These are phyloP conservation scores for Serendipita indica DNA, from an alignment of 768 basidiomycete genomes.

Conservation along the genomic window DNA sequence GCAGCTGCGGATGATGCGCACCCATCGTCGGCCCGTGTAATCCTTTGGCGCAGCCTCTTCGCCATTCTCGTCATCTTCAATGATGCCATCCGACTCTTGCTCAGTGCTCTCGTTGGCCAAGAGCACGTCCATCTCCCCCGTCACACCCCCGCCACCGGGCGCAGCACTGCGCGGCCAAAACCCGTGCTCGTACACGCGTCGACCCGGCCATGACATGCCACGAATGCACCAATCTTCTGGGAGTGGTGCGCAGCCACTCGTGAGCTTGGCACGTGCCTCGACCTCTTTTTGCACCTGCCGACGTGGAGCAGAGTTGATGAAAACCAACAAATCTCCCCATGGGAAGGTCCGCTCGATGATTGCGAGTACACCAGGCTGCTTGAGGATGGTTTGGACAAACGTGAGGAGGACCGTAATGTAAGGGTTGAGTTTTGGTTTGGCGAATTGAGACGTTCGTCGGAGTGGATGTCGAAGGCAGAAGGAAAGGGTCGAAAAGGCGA, in stretches of 20 bases:
- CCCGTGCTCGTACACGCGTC: conserved; percentile 80
- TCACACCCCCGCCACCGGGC: conserved; percentile 29
- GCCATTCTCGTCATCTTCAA: conserved; percentile 56
- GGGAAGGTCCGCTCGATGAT: conserved; percentile 68
- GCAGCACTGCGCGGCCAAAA: conserved; percentile 73
- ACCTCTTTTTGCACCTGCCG: conserved; percentile 28
- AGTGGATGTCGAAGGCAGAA: conserved; percentile 50
- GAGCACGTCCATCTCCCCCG: conserved; percentile 64
- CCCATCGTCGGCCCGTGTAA: conserved; percentile 51
- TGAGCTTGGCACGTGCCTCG: conserved; percentile 44
- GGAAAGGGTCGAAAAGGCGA: conserved; percentile 65
- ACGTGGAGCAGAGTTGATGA: conserved; percentile 47
- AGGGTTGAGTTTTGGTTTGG: conserved; percentile 52
- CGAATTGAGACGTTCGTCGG: conserved; percentile 43
- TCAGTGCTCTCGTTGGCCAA: conserved; percentile 38
- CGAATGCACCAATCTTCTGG: conserved; percentile 92
- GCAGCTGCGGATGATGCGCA: conserved; percentile 52
- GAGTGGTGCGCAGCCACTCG: conserved; percentile 52
- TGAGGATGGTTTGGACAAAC: conserved; percentile 66
- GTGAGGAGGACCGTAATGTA: conserved; percentile 80
- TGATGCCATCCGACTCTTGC: conserved; percentile 56
- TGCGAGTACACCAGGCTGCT: conserved; percentile 42
- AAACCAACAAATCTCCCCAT: conserved; percentile 59
- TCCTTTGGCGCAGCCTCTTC: conserved; percentile 29
- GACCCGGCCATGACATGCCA: conserved; percentile 92